Evolutionary conservation across 2,329 filamentous ascomycete genomes (phyloP), one percentile per base, ranked within the genome.

Genomic region (Boeremia lycopersici): DNA sequence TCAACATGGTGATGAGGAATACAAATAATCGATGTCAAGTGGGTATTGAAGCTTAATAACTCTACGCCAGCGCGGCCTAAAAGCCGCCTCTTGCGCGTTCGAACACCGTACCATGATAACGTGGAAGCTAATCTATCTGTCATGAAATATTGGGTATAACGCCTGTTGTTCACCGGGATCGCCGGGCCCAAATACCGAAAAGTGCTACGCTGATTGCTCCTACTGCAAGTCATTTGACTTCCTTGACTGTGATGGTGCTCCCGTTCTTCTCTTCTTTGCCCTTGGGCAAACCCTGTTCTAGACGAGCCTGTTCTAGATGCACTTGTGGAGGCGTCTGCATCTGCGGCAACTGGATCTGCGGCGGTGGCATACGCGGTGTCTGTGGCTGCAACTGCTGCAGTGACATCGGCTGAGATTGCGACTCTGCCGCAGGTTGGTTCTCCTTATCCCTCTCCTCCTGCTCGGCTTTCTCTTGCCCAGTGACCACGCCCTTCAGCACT

Each of bases 401-500:
- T 11, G 45, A 45, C 12, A 45, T 40, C 10, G 40, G 34, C 13
- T 25, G 15, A 8, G 41, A 44, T 6, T 50, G 46, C 8, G 46
- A 36, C n/a, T 38, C 36, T 8, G 13, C 5, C 6, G 19, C 10
- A 5, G 40, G 17, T 17, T 45, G 51, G 2, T 40, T 48, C 4
- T 48, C 51, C 11, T 46, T 45, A 39, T 63, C 57, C 19, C 44
- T 56, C 2, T 57, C 35, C 26, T 66, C 63, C 2, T 57, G 41
- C n/a, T 64, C 63, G 11, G 63, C 64, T 19, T 62, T 65, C 23
- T 68, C 66, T 17, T 69, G 61, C 7, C 69, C 69, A 0, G 64
- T 71, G 1, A 72, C 62, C 0, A 75, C 71, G 6, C 70, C 71
- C 12, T 68, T 73, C 8, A 75, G 63, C 6, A 79, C 62, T 25